Evolutionary conservation across 2,329 filamentous ascomycete genomes (phyloP).

Genomic region (Scedosporium boydii): DNA sequence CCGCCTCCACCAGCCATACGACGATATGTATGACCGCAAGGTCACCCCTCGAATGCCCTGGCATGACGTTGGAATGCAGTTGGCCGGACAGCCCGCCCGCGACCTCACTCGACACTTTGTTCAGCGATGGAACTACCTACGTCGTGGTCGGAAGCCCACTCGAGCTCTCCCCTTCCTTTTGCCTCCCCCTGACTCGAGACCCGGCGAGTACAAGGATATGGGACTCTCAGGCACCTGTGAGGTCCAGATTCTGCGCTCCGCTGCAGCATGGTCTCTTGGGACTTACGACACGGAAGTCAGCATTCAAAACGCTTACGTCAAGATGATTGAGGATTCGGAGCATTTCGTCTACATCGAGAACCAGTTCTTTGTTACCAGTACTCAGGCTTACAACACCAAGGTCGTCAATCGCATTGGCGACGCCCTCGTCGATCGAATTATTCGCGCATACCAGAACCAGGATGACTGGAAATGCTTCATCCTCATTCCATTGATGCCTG

Average conservation of each 20-base stretch:
- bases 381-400: conserved; percentile 74
- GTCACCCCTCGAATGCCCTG: conserved; percentile 92
- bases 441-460: conserved; percentile 70
- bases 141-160: conserved; percentile 85
- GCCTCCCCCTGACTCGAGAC: conserved; percentile 84
- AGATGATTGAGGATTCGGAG: conserved; percentile 88
- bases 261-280: conserved; percentile 83
- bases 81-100: conserved; percentile 88
- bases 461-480: conserved; percentile 89
- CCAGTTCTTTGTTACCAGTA: conserved; percentile 95
- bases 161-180: conserved; percentile 88
- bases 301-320: conserved; percentile 91
- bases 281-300: conserved; percentile 83
- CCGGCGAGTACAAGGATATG: conserved; percentile 75
- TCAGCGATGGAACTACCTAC: conserved; percentile 94
- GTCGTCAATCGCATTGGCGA: conserved; percentile 93
- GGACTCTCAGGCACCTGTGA: conserved; percentile 92
- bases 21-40: conserved; percentile 95
- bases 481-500: conserved; percentile 92
- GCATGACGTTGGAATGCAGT: conserved; percentile 97
- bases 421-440: conserved; percentile 84
- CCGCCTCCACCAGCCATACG: conserved; percentile 84
- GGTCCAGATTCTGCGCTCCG: conserved; percentile 88
- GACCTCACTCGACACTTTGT: conserved; percentile 95
- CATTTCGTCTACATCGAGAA: conserved; percentile 99